These are phyloP conservation scores for Mycena maculata DNA, from an alignment of 768 basidiomycete genomes.

Conservation along the genomic window DNA sequence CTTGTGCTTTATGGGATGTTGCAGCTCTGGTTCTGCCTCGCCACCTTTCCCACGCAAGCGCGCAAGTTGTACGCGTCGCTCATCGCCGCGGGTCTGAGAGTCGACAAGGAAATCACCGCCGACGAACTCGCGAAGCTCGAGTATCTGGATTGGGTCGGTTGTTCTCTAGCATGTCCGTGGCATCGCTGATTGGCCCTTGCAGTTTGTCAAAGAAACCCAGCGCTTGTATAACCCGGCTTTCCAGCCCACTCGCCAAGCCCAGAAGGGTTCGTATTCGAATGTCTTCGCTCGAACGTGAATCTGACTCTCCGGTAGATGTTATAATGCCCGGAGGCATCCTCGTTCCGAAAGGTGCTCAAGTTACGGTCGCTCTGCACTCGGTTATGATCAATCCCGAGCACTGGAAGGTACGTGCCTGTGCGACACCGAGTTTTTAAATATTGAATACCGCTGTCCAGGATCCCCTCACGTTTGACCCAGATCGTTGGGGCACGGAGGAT, in stretches of 20 bases:
- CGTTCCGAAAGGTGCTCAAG: conserved; percentile 18
- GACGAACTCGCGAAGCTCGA: conserved; percentile 18
- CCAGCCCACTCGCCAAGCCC: conserved; percentile 23
- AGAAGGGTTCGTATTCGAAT: background rate
- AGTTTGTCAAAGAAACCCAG: conserved; percentile 25
- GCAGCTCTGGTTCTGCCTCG: conserved; percentile 23
- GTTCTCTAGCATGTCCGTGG: background rate
- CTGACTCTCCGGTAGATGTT: background rate
- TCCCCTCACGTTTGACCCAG: conserved; percentile 30
- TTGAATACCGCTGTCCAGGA: background rate
- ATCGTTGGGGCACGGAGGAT: conserved; percentile 28
- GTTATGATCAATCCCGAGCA: conserved; percentile 21
- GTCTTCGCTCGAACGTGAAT: background rate
- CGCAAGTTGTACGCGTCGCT: conserved; percentile 26
- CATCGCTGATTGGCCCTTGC: background rate
- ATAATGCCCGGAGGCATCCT: conserved; percentile 14
- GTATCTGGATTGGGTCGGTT: conserved; percentile 21
- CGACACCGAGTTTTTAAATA: background rate
- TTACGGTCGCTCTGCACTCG: conserved; percentile 21
- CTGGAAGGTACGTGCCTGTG: conserved; percentile 6
- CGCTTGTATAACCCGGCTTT: conserved; percentile 22
- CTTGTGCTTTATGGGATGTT: background rate
- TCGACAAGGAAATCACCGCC: conserved; percentile 18
- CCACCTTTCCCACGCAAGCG: conserved; percentile 19
- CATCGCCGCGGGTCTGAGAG: conserved; percentile 14